A percentile compares a stretch with the other conserved stretches of the same genome.
These are phyloP conservation scores for Chrysoporthe deuterocubensis DNA, from an alignment of 2,329 filamentous ascomycete genomes.

Conservation along the genomic window DNA sequence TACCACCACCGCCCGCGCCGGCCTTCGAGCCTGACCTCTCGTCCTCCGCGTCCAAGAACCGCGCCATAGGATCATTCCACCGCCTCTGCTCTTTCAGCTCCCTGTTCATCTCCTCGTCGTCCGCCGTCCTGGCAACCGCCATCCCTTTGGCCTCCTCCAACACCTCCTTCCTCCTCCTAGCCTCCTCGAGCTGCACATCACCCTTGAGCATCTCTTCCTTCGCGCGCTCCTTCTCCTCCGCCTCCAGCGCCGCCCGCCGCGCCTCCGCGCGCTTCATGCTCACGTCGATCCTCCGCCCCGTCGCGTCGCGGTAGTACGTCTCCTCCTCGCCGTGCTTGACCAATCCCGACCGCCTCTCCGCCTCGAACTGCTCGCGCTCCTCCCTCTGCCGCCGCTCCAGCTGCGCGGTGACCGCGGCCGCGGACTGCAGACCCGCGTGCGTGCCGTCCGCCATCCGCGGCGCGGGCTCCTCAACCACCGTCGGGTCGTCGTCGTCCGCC, in stretches of 20 bases:
- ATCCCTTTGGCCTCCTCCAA: constrained; percentile 83
- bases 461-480: constrained; percentile 48
- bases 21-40: constrained; percentile 18
- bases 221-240: constrained; percentile 71
- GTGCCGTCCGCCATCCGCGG: constrained; percentile 83
- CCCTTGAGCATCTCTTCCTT: constrained; percentile 73
- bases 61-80: constrained; percentile 94
- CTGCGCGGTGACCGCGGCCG: constrained; percentile 74
- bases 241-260: constrained; percentile 65
- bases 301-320: constrained; percentile 94
- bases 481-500: constrained; percentile 54
- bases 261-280: constrained; percentile 88
- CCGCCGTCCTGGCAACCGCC: constrained; percentile 76
- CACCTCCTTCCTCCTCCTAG: constrained; percentile 65
- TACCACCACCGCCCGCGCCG: constrained; percentile 28
- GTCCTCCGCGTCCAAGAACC: constrained; percentile 67
- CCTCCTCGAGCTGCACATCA: constrained; percentile 78
- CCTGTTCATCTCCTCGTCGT: constrained; percentile 84
- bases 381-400: constrained; percentile 58
- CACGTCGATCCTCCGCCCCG: constrained; percentile 90
- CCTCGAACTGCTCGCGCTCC: constrained; percentile 40
- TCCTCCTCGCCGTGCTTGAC: constrained; percentile 58
- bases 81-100: constrained; percentile 76
- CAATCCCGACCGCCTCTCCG: constrained; percentile 40
- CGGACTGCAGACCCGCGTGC: constrained; percentile 84